Evolutionary conservation across 192 early-diverging fungal genomes (phyloP).

Genomic region (Coemansia sp.): DNA sequence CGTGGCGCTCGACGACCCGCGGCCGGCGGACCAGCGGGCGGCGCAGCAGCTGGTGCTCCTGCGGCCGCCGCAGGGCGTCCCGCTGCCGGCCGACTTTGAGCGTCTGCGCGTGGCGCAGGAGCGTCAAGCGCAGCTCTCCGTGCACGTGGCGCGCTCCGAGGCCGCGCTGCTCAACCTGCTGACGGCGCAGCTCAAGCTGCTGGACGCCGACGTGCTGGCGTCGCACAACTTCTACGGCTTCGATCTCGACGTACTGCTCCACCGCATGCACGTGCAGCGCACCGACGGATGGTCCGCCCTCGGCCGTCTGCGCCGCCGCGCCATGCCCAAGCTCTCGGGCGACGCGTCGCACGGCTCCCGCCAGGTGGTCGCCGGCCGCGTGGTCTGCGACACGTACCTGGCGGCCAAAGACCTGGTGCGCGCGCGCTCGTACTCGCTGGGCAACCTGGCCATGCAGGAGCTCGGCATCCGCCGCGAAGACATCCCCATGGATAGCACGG

Average conservation of each 20-base stretch:
- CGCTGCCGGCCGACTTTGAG: slow-evolving; percentile 81
- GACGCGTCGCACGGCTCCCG: slow-evolving; percentile 77
- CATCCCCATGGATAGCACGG: slow-evolving; percentile 78
- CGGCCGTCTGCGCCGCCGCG: slow-evolving; percentile 76
- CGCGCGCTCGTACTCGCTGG: slow-evolving; percentile 82
- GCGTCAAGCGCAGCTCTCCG: slow-evolving; percentile 35
- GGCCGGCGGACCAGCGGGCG: slow-evolving; percentile 42
- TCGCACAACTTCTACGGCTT: slow-evolving; percentile 98
- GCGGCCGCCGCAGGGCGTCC: slow-evolving; percentile 67
- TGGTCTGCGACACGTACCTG: slow-evolving; percentile 92
- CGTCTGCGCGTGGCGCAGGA: slow-evolving; percentile 49
- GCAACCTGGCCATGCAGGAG: slow-evolving; percentile 70
- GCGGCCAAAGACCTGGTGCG: slow-evolving; percentile 82
- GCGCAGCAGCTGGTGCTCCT: slow-evolving; percentile 65
- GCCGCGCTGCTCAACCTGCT: slow-evolving; percentile 75
- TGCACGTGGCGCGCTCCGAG: slow-evolving; percentile 71
- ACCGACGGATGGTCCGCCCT: slow-evolving; percentile 82
- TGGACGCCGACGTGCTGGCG: slow-evolving; percentile 91
- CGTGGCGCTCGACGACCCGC: slow-evolving; percentile 59
- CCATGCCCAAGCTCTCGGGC: slow-evolving; percentile 80
- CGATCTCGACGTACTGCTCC: slow-evolving; percentile 87
- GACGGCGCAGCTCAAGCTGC: slow-evolving; percentile 64
- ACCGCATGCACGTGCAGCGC: slow-evolving; percentile 84
- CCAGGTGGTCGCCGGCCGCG: slow-evolving; percentile 74
- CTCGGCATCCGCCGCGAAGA: slow-evolving; percentile 78